Conservation (phyloP, 176 grass and related monocot genomes). For the Musa schizocarpa region DNA sequence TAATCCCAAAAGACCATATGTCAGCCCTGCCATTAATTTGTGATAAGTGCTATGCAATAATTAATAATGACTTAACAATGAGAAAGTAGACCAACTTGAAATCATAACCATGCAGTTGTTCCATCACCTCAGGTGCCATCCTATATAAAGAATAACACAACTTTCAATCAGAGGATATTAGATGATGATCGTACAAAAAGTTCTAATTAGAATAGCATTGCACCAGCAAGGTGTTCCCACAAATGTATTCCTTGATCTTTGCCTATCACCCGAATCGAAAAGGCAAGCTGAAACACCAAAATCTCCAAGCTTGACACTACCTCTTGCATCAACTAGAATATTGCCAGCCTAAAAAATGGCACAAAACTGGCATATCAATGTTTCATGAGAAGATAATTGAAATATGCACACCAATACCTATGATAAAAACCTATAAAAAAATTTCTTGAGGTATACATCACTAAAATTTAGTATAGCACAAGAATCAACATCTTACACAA, state of each 20-base stretch:
- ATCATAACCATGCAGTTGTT: slow-evolving; percentile 82
- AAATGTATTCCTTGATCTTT: slow-evolving; percentile 87
- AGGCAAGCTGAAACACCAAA: slow-evolving; percentile 94
- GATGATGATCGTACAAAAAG: background rate
- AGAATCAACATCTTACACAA: no score
- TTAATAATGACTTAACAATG: background rate
- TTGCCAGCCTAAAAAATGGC: slow-evolving; percentile 60
- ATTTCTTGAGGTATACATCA: no score
- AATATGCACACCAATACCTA: no score
- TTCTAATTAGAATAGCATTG: background rate
- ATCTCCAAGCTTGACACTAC: slow-evolving; percentile 83
- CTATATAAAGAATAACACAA: slow-evolving; percentile 33
- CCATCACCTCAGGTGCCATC: slow-evolving; percentile 97
- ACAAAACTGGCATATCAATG: background rate
- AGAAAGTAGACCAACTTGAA: slow-evolving; percentile 62
- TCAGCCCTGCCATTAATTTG: slow-evolving; percentile 54
- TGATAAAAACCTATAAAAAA: no score
- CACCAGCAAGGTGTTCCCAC: slow-evolving; percentile 99
- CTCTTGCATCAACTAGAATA: slow-evolving; percentile 81
- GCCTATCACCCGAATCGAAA: slow-evolving; percentile 97
- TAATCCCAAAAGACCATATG: slow-evolving; percentile 99
- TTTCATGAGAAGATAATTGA: no score
- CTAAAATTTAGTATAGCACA: no score
- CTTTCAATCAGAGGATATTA: no score
- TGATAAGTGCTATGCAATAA: background rate